These are phyloP conservation scores for Saccharum spontaneum DNA, from an alignment of 176 grass and related monocot genomes.

Conservation along the genomic window DNA sequence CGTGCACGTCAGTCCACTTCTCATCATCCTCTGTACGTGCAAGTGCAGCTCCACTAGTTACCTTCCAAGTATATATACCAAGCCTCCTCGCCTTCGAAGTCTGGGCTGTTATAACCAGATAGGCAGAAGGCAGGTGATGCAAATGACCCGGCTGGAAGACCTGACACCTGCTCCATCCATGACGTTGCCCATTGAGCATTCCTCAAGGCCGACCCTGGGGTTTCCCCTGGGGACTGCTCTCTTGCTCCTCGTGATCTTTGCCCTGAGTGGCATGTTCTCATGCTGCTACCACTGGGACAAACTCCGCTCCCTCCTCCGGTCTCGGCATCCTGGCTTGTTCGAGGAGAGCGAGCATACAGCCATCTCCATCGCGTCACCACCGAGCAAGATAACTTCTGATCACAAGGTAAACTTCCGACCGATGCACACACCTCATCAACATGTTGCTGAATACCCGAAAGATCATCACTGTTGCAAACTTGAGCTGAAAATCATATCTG, in stretches of 20 bases:
- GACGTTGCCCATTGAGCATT: slow-evolving; percentile 28
- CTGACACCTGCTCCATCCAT: slow-evolving; percentile 51
- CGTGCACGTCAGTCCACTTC: slow-evolving; percentile 61
- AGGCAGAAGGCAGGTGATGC: slow-evolving; percentile 34
- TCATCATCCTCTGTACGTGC: slow-evolving; percentile 35
- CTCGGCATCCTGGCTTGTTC: slow-evolving; percentile 28
- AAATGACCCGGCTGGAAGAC: slow-evolving; percentile 45
- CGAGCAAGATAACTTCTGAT: slow-evolving; percentile 35
- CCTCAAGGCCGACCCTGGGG: slow-evolving; percentile 67
- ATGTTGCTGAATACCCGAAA: not conserved
- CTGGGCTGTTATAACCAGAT: slow-evolving; percentile 35
- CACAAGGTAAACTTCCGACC: slow-evolving; percentile 42
- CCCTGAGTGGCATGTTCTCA: slow-evolving; percentile 84
- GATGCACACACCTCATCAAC: not conserved
- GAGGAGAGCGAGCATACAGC: slow-evolving; percentile 31
- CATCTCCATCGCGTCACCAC: slow-evolving; percentile 30
- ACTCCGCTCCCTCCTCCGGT: slow-evolving; percentile 59
- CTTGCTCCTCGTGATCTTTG: slow-evolving; percentile 84
- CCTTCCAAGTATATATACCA: slow-evolving; percentile 39
- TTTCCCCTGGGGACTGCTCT: slow-evolving; percentile 86
- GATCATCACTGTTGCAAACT: not conserved
- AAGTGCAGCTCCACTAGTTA: slow-evolving; percentile 25
- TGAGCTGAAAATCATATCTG: not conserved
- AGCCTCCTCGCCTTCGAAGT: slow-evolving; percentile 18
- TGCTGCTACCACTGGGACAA: slow-evolving; percentile 99